phyloP scores from a whole-genome alignment of 1,139 yeast species.

The Protomyces gravidus region DNA sequence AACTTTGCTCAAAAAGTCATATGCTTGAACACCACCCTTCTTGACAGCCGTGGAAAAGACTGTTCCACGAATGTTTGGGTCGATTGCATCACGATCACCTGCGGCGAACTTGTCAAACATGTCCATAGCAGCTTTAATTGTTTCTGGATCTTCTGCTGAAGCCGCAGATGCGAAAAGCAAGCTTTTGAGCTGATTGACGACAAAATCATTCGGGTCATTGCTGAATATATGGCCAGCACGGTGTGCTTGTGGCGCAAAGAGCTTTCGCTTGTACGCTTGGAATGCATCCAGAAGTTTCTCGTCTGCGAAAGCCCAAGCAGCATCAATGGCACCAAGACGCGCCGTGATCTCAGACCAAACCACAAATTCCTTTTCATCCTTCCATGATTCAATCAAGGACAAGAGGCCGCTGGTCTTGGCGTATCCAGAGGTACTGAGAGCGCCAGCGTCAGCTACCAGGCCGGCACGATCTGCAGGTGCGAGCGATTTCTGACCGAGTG shows the following conservation, averaged over 20 bases:
- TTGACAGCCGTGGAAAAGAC: constrained; percentile 67
- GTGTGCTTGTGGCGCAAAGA: constrained; percentile 57
- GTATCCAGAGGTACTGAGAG: constrained; percentile 69
- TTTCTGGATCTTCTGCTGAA: constrained; percentile 53
- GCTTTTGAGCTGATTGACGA: constrained; percentile 65
- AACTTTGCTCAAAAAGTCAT: constrained; percentile 46
- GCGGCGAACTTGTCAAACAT: constrained; percentile 56
- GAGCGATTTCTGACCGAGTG: constrained; percentile 51
- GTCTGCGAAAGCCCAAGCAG: constrained; percentile 69
- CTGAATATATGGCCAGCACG: constrained; percentile 67
- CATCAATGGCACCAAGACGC: constrained; percentile 53
- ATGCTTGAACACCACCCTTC: constrained; percentile 55
- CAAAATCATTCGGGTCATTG: constrained; percentile 60
- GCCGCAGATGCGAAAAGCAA: constrained; percentile 68
- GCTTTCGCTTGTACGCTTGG: constrained; percentile 54
- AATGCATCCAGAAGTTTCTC: constrained; percentile 54
- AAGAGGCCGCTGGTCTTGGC: constrained; percentile 63
- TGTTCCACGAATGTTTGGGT: constrained; percentile 73
- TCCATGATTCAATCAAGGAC: constrained; percentile 64
- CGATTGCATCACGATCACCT: constrained; percentile 68
- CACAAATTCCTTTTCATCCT: constrained; percentile 60
- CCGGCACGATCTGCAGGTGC: constrained; percentile 83
- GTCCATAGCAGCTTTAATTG: constrained; percentile 52
- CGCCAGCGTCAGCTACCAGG: constrained; percentile 74
- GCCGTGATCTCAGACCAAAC: constrained; percentile 72